phyloP scores from a whole-genome alignment of 306 rosid genomes.

The Argentina anserina region DNA sequence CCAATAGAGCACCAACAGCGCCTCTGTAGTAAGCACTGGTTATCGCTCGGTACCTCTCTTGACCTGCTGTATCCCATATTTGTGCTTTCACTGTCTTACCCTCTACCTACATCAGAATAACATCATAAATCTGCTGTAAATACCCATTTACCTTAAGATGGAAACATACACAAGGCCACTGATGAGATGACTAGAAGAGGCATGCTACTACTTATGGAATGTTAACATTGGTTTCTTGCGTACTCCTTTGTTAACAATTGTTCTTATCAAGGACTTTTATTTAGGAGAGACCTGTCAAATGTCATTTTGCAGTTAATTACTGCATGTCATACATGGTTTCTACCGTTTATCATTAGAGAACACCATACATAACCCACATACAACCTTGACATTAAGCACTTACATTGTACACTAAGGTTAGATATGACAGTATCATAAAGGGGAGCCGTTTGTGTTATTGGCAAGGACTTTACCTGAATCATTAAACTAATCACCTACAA shows the following conservation, averaged over 20 bases:
- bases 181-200: background rate
- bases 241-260: background rate
- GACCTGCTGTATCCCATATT: constrained; percentile 94
- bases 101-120: constrained; percentile 48
- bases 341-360: background rate
- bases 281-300: background rate
- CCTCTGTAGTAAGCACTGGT: constrained; percentile 87
- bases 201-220: background rate
- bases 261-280: background rate
- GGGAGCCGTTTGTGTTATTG: no score
- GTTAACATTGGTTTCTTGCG: no score
- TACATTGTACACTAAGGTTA: background rate
- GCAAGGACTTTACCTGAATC: background rate
- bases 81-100: constrained; percentile 86
- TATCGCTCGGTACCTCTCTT: constrained; percentile 80
- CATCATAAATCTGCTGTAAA: background rate
- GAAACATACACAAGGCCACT: background rate
- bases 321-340: background rate
- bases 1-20: constrained; percentile 72
- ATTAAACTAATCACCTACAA: background rate
- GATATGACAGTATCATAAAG: background rate
- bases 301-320: background rate
- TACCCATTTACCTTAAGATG: background rate
- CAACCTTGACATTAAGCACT: background rate
- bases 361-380: background rate